Base-by-base conservation (phyloP, 106 monocot species). In the Apostasia shenzhenica region DNA sequence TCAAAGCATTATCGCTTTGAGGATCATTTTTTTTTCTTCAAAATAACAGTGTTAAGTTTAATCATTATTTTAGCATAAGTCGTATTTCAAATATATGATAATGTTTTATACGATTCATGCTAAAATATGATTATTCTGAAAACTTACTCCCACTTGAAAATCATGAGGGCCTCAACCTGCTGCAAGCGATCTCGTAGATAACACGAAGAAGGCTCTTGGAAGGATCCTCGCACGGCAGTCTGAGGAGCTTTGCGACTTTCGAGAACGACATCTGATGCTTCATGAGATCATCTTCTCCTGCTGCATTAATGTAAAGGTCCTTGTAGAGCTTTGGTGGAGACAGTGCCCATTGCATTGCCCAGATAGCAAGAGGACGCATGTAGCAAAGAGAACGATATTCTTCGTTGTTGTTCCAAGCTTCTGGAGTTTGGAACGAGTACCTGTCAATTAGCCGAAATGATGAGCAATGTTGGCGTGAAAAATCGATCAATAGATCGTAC, bases 311-410 rank as follows among this genome's bases (percentile, higher is more conserved):
- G 67, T 43, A 68, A 2, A 59, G 13, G 7, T 84, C 81, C 76
- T 82, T 82, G 58, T 81, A 63, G n/a, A 87, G 80, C 49, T 85
- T 80, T 26, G 92, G 85, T 4, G 77, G 81, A 44, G 87, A 85
- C 6, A 99, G 61, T 41, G 99, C 99, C 92, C 93, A 99, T 61
- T 99, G 99, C 90, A 99, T 99, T 10, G 90, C 92, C 99, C 99
- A 99, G 70, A 99, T 90, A 6, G 93, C 87, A 52, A 99, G 70
- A 5, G 99, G 92, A 6, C 99, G 84, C 99, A 99, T 99, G 80
- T 99, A 99, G 79, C 82, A 75, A 12, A 99, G 43, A 38, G 99
- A 99, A 42, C 99, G 67, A 70, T 85, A 99, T 14, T 85, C 65
- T 42, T 79, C 99, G 4, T 89, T 75, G 12, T 77, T 83, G 37